These are phyloP conservation scores for Schizopora paradoxa DNA, from an alignment of 1,284 basidiomycete species.

Conservation along the genomic window DNA sequence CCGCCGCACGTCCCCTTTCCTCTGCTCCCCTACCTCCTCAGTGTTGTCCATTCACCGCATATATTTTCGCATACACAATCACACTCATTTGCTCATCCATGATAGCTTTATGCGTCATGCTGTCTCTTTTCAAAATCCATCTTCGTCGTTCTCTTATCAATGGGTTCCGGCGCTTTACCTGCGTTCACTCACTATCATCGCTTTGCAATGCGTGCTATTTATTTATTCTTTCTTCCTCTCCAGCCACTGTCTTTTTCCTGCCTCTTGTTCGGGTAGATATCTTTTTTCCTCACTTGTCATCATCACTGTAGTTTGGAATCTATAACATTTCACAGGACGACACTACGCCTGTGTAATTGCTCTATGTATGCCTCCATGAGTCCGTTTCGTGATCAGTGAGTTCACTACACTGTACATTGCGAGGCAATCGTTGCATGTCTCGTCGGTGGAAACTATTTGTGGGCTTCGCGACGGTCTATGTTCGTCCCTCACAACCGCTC, in stretches of 20 bases:
- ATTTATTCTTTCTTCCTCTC: neutral
- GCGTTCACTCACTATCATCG: neutral
- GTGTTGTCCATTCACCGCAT: too few species aligned
- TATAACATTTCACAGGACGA: too few species aligned
- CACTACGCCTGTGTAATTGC: too few species aligned
- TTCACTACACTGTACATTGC: neutral
- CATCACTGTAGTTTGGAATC: slow-evolving; percentile 14
- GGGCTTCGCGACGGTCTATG: neutral
- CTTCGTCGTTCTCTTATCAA: neutral
- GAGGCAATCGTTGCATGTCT: neutral
- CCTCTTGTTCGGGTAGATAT: slow-evolving; percentile 7
- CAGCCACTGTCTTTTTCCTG: neutral
- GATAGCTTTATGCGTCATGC: too few species aligned
- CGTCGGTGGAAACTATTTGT: neutral
- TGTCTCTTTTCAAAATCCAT: too few species aligned
- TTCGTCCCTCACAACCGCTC: slow-evolving; percentile 29
- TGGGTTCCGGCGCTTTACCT: too few species aligned
- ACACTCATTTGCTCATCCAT: too few species aligned
- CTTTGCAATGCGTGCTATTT: neutral
- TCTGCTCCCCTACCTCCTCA: too few species aligned
- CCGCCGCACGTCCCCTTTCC: too few species aligned
- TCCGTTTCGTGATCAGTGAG: too few species aligned
- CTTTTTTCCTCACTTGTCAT: slow-evolving; percentile 1
- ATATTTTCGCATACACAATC: too few species aligned
- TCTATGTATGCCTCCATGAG: too few species aligned